phyloP scores from a whole-genome alignment of 73 alveolate genomes.

The Paramecium sexaurelia region DNA sequence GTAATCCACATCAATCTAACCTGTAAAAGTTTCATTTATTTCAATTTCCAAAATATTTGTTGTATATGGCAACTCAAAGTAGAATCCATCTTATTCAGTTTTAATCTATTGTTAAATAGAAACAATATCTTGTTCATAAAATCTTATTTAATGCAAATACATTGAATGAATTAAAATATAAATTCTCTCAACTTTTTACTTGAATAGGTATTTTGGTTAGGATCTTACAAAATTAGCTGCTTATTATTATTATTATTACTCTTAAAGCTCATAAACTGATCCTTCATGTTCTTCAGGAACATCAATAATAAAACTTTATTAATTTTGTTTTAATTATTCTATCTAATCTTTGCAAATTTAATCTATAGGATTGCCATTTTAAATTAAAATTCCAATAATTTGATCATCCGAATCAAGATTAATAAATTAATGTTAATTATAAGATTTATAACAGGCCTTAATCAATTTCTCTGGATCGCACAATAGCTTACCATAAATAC shows the following conservation, averaged over 20 bases:
- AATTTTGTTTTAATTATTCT: neutral
- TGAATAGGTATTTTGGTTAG: neutral
- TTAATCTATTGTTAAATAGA: neutral
- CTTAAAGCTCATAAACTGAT: neutral
- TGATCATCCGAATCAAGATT: neutral
- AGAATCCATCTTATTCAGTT: neutral
- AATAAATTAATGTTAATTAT: neutral
- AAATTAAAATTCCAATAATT: neutral
- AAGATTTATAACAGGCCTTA: neutral
- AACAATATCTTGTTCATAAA: neutral
- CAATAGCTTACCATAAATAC: neutral
- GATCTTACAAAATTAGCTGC: neutral
- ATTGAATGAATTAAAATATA: neutral
- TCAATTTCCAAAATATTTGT: neutral
- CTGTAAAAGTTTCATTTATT: neutral
- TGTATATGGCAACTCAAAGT: neutral
- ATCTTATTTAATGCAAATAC: neutral
- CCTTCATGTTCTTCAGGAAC: constrained; percentile 56
- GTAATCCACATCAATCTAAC: neutral
- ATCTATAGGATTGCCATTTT: neutral
- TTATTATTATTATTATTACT: neutral
- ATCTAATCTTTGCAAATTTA: neutral
- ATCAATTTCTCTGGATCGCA: constrained; percentile 47
- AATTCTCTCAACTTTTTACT: neutral
- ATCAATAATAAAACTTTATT: neutral